Conservation (phyloP, 2,329 filamentous ascomycete species). For the Ceratocystis eucalypticola region DNA sequence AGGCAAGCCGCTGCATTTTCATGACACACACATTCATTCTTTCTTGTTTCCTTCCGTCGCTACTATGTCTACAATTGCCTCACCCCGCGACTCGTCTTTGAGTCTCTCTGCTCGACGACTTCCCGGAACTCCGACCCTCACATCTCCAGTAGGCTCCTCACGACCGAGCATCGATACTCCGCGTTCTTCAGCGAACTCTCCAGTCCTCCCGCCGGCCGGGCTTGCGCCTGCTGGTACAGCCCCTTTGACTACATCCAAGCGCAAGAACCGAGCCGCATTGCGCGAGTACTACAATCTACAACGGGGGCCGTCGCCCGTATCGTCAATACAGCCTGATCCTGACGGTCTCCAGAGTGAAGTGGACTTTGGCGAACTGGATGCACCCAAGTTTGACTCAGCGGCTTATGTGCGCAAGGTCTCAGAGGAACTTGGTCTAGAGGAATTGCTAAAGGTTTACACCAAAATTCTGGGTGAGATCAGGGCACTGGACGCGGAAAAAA, state of each 20-base stretch:
- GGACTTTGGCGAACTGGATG: constrained; percentile 59
- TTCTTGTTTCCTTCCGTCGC: neutral
- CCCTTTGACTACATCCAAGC: constrained; percentile 29
- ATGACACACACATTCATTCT: neutral
- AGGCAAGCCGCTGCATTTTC: neutral
- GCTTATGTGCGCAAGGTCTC: constrained; percentile 51
- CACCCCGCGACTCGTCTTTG: constrained; percentile 46
- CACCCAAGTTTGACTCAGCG: constrained; percentile 56
- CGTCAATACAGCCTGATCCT: constrained; percentile 11
- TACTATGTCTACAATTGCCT: constrained; percentile 51
- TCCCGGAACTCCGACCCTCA: constrained; percentile 31
- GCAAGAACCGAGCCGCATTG: constrained; percentile 68
- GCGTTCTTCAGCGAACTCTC: constrained; percentile 47
- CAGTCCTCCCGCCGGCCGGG: constrained; percentile 24
- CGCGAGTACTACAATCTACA: constrained; percentile 86
- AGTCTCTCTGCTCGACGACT: constrained; percentile 34
- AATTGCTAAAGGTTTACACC: constrained; percentile 57
- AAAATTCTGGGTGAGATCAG: constrained; percentile 66
- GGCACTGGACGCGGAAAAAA: constrained; percentile 87
- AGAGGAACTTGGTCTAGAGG: constrained; percentile 49
- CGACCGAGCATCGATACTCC: constrained; percentile 58
- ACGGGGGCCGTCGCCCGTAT: constrained; percentile 23
- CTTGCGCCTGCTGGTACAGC: constrained; percentile 20
- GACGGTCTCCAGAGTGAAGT: constrained; percentile 39
- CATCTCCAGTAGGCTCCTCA: constrained; percentile 55